Evolutionary conservation across 2,329 filamentous ascomycete species (phyloP).

Genomic region (Diaporthe sp.): DNA sequence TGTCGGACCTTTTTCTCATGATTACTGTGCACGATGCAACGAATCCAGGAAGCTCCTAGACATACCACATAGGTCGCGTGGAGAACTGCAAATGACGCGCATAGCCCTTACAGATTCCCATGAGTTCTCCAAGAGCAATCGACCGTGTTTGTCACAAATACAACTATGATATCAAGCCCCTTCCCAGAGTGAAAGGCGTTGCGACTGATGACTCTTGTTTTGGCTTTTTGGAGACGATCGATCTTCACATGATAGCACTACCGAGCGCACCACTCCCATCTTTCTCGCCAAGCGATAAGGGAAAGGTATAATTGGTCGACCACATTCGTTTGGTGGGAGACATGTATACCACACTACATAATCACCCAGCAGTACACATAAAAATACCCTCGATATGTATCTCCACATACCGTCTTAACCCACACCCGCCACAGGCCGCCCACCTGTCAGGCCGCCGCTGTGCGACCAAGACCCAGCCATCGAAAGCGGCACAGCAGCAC

Average conservation of each 20-base stretch:
- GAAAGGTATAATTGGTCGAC: conserved; percentile 1
- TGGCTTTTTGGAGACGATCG: background rate
- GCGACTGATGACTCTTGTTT: background rate
- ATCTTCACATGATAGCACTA: conserved; percentile 30
- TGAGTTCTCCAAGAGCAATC: background rate
- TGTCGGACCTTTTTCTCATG: conserved; percentile 9
- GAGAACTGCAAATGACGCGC: background rate
- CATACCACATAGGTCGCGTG: background rate
- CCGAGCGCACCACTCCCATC: background rate
- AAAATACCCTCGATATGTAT: background rate
- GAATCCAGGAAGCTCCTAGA: background rate
- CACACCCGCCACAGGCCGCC: background rate
- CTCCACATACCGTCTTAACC: background rate
- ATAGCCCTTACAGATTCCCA: background rate
- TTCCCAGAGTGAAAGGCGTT: background rate
- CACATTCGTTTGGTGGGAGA: conserved; percentile 1
- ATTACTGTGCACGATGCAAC: background rate
- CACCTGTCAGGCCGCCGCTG: conserved; percentile 13
- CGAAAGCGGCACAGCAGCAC: conserved; percentile 2
- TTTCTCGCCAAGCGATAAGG: conserved; percentile 1
- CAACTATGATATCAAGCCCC: background rate
- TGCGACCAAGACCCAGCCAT: conserved; percentile 4
- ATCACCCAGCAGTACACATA: background rate
- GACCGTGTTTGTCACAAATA: background rate
- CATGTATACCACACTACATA: background rate